These are phyloP conservation scores for Saturnispora zaruensis DNA, from an alignment of 805 yeast genomes.

Conservation along the genomic window DNA sequence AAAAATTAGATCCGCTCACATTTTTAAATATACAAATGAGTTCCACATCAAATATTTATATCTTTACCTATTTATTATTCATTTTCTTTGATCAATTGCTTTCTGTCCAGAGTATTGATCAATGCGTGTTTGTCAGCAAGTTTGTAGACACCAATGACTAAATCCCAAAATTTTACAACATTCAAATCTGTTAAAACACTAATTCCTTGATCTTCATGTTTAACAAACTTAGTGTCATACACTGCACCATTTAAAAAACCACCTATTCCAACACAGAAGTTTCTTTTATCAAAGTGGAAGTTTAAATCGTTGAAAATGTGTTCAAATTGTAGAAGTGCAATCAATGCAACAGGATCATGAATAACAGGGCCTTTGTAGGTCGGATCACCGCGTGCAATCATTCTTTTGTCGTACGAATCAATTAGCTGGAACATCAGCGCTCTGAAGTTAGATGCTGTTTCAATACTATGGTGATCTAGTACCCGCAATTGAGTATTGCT, in stretches of 20 bases:
- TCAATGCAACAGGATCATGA: conserved; percentile 73
- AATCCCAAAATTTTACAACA: conserved; percentile 38
- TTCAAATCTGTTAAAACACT: conserved; percentile 34
- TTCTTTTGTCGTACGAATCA: conserved; percentile 40
- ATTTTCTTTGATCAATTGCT: conserved; percentile 8
- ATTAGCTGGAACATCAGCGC: conserved; percentile 46
- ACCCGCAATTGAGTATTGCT: conserved; percentile 32
- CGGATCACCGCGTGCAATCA: conserved; percentile 36
- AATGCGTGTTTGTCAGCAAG: conserved; percentile 26
- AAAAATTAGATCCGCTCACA: neutral
- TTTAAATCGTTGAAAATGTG: conserved; percentile 17
- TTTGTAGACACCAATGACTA: conserved; percentile 32
- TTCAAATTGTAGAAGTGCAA: conserved; percentile 44
- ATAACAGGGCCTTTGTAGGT: conserved; percentile 55
- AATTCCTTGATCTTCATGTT: conserved; percentile 26
- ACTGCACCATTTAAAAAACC: conserved; percentile 12
- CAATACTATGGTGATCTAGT: conserved; percentile 26
- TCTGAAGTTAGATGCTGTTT: conserved; percentile 37
- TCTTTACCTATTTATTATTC: neutral
- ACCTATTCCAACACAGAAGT: conserved; percentile 13
- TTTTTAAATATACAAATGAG: neutral
- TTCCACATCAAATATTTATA: neutral
- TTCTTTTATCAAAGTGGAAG: conserved; percentile 15
- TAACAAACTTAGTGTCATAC: conserved; percentile 21
- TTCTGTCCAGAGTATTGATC: conserved; percentile 13